Evolutionary conservation across 2,329 filamentous ascomycete species (phyloP), one percentile per base, ranked within the genome.

Genomic region (Aspergillus sp.): DNA sequence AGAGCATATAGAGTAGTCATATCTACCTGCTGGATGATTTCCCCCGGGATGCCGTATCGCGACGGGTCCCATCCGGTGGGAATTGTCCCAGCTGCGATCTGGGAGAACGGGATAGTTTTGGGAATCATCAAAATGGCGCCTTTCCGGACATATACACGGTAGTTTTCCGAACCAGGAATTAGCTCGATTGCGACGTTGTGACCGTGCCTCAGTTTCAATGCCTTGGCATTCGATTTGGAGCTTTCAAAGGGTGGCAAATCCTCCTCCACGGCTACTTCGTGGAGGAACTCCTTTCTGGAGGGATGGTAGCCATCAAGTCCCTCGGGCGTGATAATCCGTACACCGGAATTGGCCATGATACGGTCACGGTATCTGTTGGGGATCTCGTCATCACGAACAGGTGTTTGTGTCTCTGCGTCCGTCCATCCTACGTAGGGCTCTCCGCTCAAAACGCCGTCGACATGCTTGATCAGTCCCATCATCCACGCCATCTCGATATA

Each of bases 401-500:
- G 59, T 7, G 38, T 41, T 6, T 46, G 14, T 3, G 55, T 54
- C 3, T 47, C 44, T 16, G 42, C 9, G 26, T 60, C 57, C n/a
- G 59, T 41, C 59, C 79, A 99, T 63, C 94, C 94, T 62, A 93
- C 90, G 78, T 97, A 97, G 58, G 88, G 88, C 77, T 95, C 88
- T 70, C 93, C 93, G 79, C 97, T 97, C 70, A 97, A 84, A 24
- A 86, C 85, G 14, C 93, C 93, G 64, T 97, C 96, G 79, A 95
- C 89, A 74, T 99, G 95, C 81, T 92, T 96, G 79, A 99, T 97
- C 53, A 97, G 84, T 68, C 94, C 94, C 92, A 97, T 99, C 72
- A 99, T 89, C 94, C 94, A 99, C 22, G 94, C 91, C 93, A 99
- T 99, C 75, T 99, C 94, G 55, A 99, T 87, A 66, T 93, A 97